Base-by-base conservation (phyloP, 2,329 filamentous ascomycete species). In the Fusarium mangiferae region DNA sequence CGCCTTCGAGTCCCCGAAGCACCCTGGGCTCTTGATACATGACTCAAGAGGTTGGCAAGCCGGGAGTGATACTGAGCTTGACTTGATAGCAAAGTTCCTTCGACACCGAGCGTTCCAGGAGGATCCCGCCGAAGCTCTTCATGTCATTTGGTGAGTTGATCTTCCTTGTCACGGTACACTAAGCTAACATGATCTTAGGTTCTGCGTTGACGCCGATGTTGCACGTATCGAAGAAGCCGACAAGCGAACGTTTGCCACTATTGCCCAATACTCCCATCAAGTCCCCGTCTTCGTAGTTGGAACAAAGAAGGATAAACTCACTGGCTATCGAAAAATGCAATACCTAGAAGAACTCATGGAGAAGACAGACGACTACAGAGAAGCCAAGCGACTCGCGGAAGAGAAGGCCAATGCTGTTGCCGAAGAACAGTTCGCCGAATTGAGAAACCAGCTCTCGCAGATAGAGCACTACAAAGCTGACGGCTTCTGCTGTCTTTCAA, bases 381-480 rank as follows among this genome's bases (percentile, higher is more conserved):
- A 78, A 48, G 76, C 76, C 11, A 78, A 74, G 35, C 68, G 49
- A 14, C 62, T 76, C 1, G 76, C 76, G 0, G 76, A 78, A 30
- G 58, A 70, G 35, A 71, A 72, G 14, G 75, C 76, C 22, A 76
- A 75, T 28, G 59, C 54, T 7, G 63, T 76, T 52, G 76, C 76
- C 2, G 73, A 77, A 4, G 64, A 67, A 4, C 76, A 78, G 24
- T 78, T 78, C 41, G 59, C 72, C 26, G 65, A 77, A 45, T 54
- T 78, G 1, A 66, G 76, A 17, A 77, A 54, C 10, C 76, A 78
- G 5, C 56, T 78, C 6, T 75, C 72, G 0, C 76, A 78, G 51
- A 78, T 78, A 2, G 76, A 78, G 11, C 76, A 78, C 48, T 78
- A 78, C 69, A 78, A 78, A 42, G 76, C 76, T 1, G 76, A 78